Conservation (phyloP, 768 basidiomycete genomes). For the Boletus tylopilopsis region DNA sequence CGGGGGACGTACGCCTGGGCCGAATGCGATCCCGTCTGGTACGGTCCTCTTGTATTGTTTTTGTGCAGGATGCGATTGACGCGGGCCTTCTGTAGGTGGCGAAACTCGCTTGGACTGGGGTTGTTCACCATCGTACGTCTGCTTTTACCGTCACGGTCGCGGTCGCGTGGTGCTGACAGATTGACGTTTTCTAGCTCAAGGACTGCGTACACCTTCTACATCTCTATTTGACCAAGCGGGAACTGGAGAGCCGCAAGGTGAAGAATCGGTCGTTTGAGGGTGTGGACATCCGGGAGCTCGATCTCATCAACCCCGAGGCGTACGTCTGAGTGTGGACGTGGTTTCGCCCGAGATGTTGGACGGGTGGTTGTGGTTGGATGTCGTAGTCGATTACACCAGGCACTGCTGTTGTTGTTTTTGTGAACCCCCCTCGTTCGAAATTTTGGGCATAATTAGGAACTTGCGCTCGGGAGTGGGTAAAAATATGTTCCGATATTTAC, state of each 20-base stretch:
- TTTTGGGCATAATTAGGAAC: too few species aligned
- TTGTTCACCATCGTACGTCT: conserved; percentile 56
- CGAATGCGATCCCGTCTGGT: conserved; percentile 74
- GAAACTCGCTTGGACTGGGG: conserved; percentile 66
- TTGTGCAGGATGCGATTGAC: too few species aligned
- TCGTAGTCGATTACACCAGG: not conserved
- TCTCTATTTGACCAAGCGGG: conserved; percentile 66
- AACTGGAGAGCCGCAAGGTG: conserved; percentile 63
- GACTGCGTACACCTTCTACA: conserved; percentile 67
- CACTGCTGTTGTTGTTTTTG: too few species aligned
- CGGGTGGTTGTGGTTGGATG: not conserved
- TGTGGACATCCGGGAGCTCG: conserved; percentile 62
- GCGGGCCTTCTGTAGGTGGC: conserved; percentile 41
- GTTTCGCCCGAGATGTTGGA: not conserved
- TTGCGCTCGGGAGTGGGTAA: too few species aligned
- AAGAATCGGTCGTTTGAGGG: conserved; percentile 71
- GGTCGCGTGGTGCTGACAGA: not conserved
- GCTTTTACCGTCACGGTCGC: too few species aligned
- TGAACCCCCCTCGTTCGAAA: too few species aligned
- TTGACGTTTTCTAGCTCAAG: conserved; percentile 43
- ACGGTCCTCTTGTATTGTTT: not conserved
- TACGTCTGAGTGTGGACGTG: conserved; percentile 3
- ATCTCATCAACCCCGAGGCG: conserved; percentile 47
- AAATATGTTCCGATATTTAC: too few species aligned
- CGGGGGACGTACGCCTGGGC: conserved; percentile 60